These are phyloP conservation scores for Neofusicoccum umdonicola DNA, from an alignment of 2,329 filamentous ascomycete species.

Conservation along the genomic window DNA sequence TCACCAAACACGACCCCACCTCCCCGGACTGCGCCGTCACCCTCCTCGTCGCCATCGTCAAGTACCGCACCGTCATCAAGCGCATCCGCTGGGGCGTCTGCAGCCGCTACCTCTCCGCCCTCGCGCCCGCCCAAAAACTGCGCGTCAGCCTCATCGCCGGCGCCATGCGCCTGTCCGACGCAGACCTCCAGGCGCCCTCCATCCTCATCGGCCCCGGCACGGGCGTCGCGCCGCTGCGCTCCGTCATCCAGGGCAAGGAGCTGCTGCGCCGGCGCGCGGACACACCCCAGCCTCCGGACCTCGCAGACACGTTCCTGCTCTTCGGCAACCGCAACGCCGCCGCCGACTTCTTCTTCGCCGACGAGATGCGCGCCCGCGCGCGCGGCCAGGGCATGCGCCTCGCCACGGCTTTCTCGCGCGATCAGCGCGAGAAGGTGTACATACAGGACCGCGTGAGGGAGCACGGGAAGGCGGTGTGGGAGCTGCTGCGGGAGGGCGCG, in stretches of 20 bases:
- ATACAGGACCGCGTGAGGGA: constrained; percentile 63
- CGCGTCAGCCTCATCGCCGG: constrained; percentile 38
- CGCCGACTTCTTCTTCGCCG: constrained; percentile 77
- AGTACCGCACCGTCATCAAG: constrained; percentile 84
- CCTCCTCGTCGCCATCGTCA: constrained; percentile 81
- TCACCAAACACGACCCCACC: not conserved
- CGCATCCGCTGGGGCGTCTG: constrained; percentile 83
- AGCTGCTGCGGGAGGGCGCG: constrained; percentile 53
- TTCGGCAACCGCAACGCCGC: constrained; percentile 76
- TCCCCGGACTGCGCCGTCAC: constrained; percentile 56
- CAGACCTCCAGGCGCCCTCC: constrained; percentile 56
- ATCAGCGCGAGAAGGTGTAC: constrained; percentile 61
- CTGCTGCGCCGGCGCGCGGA: constrained; percentile 41
- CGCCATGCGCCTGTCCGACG: constrained; percentile 26
- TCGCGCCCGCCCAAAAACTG: constrained; percentile 59
- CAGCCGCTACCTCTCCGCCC: constrained; percentile 74
- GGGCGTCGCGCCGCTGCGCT: constrained; percentile 79
- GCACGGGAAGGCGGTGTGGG: constrained; percentile 49
- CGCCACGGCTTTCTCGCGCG: constrained; percentile 67
- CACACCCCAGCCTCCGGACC: constrained; percentile 21
- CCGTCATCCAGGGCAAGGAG: constrained; percentile 66
- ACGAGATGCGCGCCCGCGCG: constrained; percentile 54
- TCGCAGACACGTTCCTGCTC: constrained; percentile 58
- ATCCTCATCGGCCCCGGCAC: constrained; percentile 83
- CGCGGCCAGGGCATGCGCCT: constrained; percentile 50